Base-by-base conservation (phyloP, 805 yeast genomes). In the Starmera caribaea region DNA sequence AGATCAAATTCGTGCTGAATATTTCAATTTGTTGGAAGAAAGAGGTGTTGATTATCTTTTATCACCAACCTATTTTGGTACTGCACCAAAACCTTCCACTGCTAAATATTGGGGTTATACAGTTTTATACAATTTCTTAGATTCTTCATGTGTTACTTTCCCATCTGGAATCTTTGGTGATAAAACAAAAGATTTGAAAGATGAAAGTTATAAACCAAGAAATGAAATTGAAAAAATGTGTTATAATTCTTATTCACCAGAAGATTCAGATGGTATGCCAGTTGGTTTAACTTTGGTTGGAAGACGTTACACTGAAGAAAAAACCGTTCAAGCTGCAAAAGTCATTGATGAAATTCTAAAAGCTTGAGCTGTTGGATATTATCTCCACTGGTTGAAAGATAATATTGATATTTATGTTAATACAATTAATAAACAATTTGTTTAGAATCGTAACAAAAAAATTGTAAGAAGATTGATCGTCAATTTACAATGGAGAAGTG, bases 91-190 rank as follows among this genome's bases (percentile, higher is more conserved):
- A 39, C 74, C 81, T 16, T 74, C 71, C 36, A 66, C 70, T 38
- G 71, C 81, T 7, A 74, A 72, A 57, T 81, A 80, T 59, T 84
- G 92, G 89, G 82, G 88, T 4, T 84, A 84, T 65, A 81, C 90
- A 7, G 63, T 87, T 3, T 67, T 81, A 45, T 84, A 77, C 74
- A 83, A 83, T 60, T 54, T 82, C 42, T 58, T 81, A 46, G 94
- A 84, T 57, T 67, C 75, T 51, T 89, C 94, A 32, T 74, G 79
- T 32, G 73, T 79, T 44, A 68, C 70, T 2, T 65, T 76, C 60
- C 87, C 82, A 50, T 70, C 85, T 5, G 77, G 80, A 16, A 58
- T 75, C 49, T 59, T 54, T 49, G 81, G 71, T 6, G 78, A 78
- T 50, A 48, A 63, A 27, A 43, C 45, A 7, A 44, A 69, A 32